Evolutionary conservation across 495 filamentous ascomycete species (phyloP), one percentile per base, ranked within the genome.

Genomic region (Penicillium paradoxum): DNA sequence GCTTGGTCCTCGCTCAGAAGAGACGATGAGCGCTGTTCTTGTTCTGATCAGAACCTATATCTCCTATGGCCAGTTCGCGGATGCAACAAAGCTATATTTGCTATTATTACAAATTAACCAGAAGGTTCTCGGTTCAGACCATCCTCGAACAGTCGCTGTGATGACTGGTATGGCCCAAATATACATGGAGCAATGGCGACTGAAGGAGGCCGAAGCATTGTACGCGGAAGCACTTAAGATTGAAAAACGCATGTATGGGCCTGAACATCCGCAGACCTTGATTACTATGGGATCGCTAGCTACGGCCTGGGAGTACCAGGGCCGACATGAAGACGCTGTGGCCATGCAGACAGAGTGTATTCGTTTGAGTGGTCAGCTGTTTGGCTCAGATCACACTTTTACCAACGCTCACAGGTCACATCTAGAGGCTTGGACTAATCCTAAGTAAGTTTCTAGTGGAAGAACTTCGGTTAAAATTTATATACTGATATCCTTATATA

Each of bases 11-110:
- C n/a, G 45, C 1, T 17, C 45, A 6, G 4, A 21, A 6, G 40
- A 52, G 3, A 59, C 55, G 9, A 32, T 64, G 24, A 24, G 27
- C 11, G 53, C 49, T 15, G 54, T 64, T 17, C 30, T 30, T 14
- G 24, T 24, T 7, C 43, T 65, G 14, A 36, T 34, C 1, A 17
- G 27, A 15, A 46, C 49, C 4, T 63, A 55, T n/a, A 24, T 40
- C 17, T 6, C 36, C 2, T 45, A 47, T 18, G 54, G 51, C 4
- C 51, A 48, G 30, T 29, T 56, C 11, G 25, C 38, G 2, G 46
- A 62, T 18, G 55, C 46, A 6, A 17, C n/a, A 15, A 30, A 51
- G 15, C 9, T 59, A 30, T 33, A 29, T 6, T 8, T 48, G 7
- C 46, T 55, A 9, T 32, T 18, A 0, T 25, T 55, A 38, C 17